Evolutionary conservation across 2,329 filamentous ascomycete genomes (phyloP).

Genomic region (Colletotrichum sp.): DNA sequence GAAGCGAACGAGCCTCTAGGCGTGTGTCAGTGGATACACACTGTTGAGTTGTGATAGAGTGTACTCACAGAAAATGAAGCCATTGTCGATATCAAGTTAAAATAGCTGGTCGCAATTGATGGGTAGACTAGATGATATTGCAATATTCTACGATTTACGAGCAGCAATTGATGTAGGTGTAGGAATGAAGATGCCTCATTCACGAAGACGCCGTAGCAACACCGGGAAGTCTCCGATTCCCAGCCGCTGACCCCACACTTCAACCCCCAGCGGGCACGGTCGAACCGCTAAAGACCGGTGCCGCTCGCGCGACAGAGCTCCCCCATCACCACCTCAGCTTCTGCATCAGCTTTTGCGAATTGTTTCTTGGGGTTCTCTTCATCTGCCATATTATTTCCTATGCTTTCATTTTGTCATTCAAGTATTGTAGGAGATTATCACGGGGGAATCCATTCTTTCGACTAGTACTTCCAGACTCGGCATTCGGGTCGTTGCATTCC

Average conservation of each 20-base stretch:
- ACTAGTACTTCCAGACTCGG: background rate
- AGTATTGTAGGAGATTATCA: background rate
- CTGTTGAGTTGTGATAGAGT: background rate
- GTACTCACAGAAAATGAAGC: constrained; percentile 48
- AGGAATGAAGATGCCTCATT: background rate
- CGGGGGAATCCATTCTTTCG: background rate
- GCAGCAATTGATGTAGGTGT: background rate
- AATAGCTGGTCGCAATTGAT: background rate
- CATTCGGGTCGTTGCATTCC: background rate
- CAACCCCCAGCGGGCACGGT: background rate
- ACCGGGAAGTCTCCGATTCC: background rate
- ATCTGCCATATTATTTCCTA: background rate
- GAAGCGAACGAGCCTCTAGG: constrained; percentile 74
- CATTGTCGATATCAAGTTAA: background rate
- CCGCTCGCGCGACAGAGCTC: background rate
- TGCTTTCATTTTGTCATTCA: background rate
- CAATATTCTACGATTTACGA: background rate
- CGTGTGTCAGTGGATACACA: background rate
- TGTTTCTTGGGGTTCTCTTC: background rate
- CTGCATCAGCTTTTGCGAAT: background rate
- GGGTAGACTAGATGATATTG: background rate
- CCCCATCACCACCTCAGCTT: background rate
- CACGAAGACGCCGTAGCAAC: background rate
- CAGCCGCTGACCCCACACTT: constrained; percentile 2
- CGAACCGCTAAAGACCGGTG: background rate